These are phyloP conservation scores for Trametes polyzona DNA, from an alignment of 1,284 basidiomycete species.

Conservation along the genomic window DNA sequence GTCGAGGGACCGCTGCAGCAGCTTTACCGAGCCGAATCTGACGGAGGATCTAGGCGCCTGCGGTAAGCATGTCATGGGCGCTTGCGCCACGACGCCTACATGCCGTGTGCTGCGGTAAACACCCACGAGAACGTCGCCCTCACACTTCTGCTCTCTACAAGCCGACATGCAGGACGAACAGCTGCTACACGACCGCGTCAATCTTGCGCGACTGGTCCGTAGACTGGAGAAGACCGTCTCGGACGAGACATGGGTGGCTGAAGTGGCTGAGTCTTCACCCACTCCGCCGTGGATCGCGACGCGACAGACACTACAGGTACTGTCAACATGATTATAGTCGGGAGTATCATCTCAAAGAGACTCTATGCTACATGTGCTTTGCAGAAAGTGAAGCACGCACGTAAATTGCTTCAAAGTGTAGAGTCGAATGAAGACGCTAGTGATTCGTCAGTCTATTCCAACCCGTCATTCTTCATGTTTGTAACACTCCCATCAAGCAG, in stretches of 20 bases:
- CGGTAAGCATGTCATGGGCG: neutral
- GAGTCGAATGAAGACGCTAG: conserved; percentile 49
- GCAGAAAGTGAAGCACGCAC: conserved; percentile 70
- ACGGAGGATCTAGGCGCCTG: conserved; percentile 8
- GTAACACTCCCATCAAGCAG: neutral
- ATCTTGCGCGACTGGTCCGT: conserved; percentile 63
- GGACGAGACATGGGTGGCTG: conserved; percentile 51
- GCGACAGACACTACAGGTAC: conserved; percentile 60
- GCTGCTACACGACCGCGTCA: conserved; percentile 65
- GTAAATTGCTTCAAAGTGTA: conserved; percentile 59
- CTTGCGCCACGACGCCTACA: neutral
- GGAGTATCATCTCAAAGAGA: too few relatives aligned
- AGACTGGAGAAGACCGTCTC: conserved; percentile 61
- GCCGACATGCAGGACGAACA: conserved; percentile 39
- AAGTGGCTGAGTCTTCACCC: conserved; percentile 30
- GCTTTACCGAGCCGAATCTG: conserved; percentile 6
- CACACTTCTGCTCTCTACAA: neutral
- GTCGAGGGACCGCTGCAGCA: neutral
- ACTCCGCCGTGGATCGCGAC: conserved; percentile 58
- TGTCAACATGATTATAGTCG: too few relatives aligned
- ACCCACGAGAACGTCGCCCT: neutral
- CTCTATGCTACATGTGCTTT: neutral
- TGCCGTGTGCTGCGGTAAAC: neutral
- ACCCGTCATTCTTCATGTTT: neutral
- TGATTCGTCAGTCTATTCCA: conserved; percentile 44